phyloP scores from a whole-genome alignment of 148 eudicot species.

The Rhododendron vialii region DNA sequence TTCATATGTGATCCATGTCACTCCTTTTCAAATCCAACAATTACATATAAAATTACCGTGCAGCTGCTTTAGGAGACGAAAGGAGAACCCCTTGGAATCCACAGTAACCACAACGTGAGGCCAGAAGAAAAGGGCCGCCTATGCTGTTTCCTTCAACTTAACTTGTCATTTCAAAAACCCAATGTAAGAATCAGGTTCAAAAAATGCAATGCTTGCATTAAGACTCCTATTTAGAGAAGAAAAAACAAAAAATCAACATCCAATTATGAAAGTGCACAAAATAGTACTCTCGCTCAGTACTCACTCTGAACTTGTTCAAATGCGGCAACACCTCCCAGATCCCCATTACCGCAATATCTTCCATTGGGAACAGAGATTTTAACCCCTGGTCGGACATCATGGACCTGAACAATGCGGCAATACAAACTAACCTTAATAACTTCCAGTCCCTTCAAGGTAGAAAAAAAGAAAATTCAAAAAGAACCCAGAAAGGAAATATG shows the following conservation, averaged over 20 bases:
- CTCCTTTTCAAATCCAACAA: background rate
- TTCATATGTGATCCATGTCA: too few species aligned
- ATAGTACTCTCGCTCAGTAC: conserved; percentile 14
- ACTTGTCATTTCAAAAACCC: conserved; percentile 40
- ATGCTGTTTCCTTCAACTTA: conserved; percentile 64
- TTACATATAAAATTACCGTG: conserved; percentile 43
- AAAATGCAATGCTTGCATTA: background rate
- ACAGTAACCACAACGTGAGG: conserved; percentile 90
- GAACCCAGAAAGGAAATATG: background rate
- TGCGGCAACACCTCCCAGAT: conserved; percentile 94
- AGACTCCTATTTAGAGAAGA: background rate
- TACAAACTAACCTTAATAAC: background rate
- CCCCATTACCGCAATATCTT: conserved; percentile 95
- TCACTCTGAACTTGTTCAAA: conserved; percentile 67
- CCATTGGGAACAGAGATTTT: conserved; percentile 74
- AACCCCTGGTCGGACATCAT: conserved; percentile 77
- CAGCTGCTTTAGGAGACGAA: conserved; percentile 73
- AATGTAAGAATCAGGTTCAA: conserved; percentile 4
- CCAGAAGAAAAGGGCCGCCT: conserved; percentile 59
- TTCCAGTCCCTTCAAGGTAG: background rate
- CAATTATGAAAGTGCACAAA: background rate
- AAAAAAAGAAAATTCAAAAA: background rate
- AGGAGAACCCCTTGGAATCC: conserved; percentile 93
- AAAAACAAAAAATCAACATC: background rate
- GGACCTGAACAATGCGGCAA: conserved; percentile 32